Base-by-base conservation (phyloP, 345 rosid genomes). In the Heritiera littoralis region DNA sequence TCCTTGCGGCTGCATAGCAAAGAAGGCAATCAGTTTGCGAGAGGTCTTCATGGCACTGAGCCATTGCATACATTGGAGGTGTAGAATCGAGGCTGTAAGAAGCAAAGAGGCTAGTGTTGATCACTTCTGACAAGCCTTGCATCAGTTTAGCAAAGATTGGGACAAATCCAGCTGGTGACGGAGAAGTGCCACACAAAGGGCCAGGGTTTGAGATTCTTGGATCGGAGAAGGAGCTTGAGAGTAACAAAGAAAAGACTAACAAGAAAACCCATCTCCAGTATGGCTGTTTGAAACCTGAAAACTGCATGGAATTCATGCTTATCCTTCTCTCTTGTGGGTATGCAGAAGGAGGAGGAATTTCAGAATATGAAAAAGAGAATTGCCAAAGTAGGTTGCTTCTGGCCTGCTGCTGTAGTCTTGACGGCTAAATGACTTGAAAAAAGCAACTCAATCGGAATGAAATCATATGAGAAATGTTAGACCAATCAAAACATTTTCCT, bases 1-100 rank as follows among this genome's bases (percentile, higher is more conserved):
- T 86, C 43, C 92, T 85, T 46, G 89, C 45, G 58, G 82, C 81
- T 6, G 92, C 90, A 78, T 61, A 87, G 79, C 95, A 91, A 68
- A 87, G 85, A 77, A 86, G 89, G 70, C 95, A 91, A 48, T 43
- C 45, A 43, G 7, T 43, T 43, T 43, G 45, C 6, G 45, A 43
- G 45, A 43, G 45, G 45, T 43, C 92, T 14, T 32, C 58, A 46
- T 89, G 91, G 84, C 93, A 91, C 79, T 91, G 95, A 7, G 85
- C 86, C 12, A 91, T 76, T 0, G 80, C 85, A 6, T 88, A 89
- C 5, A 89, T 66, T 30, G 81, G 66, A 59, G 23, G 32, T 7
- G 77, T 81, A 0, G 80, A 28, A 41, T 12, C 32, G 72, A 79
- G 9, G 45, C 79, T 54, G 80, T 30, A 66, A 11, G 85, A 83